Evolutionary conservation across 495 filamentous ascomycete species (phyloP).

Genomic region (Durotheca rogersii): DNA sequence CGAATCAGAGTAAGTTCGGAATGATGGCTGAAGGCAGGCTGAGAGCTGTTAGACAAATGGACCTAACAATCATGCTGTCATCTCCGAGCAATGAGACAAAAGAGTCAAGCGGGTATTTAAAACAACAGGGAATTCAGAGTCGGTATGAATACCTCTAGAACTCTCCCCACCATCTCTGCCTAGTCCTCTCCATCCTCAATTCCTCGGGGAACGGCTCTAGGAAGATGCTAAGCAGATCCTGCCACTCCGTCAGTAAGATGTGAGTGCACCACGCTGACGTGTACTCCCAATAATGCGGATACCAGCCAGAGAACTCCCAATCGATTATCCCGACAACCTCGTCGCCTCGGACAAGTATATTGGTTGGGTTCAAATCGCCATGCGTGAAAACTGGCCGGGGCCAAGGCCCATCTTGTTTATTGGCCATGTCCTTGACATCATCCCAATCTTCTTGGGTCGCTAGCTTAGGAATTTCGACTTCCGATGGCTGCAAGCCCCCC

Average conservation of each 20-base stretch:
- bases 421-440: conserved; percentile 12
- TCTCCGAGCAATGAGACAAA: too few relatives aligned
- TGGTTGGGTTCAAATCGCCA: conserved; percentile 34
- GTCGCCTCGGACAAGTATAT: conserved; percentile 31
- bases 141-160: too few relatives aligned
- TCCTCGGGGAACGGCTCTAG: conserved; percentile 48
- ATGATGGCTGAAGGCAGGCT: too few relatives aligned
- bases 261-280: conserved; percentile 47
- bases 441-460: too few relatives aligned
- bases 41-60: too few relatives aligned
- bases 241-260: conserved; percentile 49
- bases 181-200: conserved; percentile 49
- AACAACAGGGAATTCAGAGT: too few relatives aligned
- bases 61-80: too few relatives aligned
- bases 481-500: too few relatives aligned
- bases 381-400: conserved; percentile 34
- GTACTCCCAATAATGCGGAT: conserved; percentile 55
- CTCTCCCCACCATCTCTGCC: conserved; percentile 45
- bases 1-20: too few relatives aligned
- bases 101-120: not conserved
- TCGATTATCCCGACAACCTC: conserved; percentile 50
- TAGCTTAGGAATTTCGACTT: too few relatives aligned
- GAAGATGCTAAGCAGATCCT: conserved; percentile 48
- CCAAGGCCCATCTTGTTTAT: conserved; percentile 12
- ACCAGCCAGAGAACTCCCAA: conserved; percentile 56